Base-by-base conservation (phyloP, 2,329 filamentous ascomycete species). In the Fusarium decemcellulare region DNA sequence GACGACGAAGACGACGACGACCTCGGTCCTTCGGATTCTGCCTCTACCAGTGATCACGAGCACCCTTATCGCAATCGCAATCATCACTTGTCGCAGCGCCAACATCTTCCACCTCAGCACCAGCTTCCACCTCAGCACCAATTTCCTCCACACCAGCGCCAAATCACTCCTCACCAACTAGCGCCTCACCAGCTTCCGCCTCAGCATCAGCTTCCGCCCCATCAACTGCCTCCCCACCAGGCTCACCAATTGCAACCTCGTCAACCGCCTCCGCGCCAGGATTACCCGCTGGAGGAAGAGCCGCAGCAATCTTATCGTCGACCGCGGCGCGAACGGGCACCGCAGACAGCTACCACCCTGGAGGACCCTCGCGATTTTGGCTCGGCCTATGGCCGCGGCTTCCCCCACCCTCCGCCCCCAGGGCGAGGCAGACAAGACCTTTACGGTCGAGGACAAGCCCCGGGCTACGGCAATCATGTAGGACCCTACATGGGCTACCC, bases 281-380 rank as follows among this genome's bases (percentile, higher is more conserved):
- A 69, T 56, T 69, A 70, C 34, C 59, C 53, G n/a, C 72, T 75
- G 55, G 80, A 70, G 57, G 68, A 71, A 44, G 67, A 70, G 15
- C 52, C 67, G 3, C 65, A 57, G 37, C 66, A 66, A 47, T 44
- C 60, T 44, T 72, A 69, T 55, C 72, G 70, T 39, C 63, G 71
- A 72, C 72, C 66, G 48, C 62, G 61, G 62, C 67, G 65, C 64
- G 58, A 71, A 42, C 68, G 66, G 52, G 60, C 62, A 62, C 72
- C 70, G 65, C 62, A 44, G 16, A 44, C 85, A 69, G 83, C 88
- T 59, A 87, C 88, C 82, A 92, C 86, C 77, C 84, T 87, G 82
- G 91, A 92, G 77, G 87, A 87, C 37, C 84, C 84, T 18, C 89
- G 93, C 27, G 89, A 92, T n/a, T 91, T 86, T 76, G 79, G 82